Evolutionary conservation across 2,329 filamentous ascomycete genomes (phyloP).

Genomic region (Nemania bipapillata): DNA sequence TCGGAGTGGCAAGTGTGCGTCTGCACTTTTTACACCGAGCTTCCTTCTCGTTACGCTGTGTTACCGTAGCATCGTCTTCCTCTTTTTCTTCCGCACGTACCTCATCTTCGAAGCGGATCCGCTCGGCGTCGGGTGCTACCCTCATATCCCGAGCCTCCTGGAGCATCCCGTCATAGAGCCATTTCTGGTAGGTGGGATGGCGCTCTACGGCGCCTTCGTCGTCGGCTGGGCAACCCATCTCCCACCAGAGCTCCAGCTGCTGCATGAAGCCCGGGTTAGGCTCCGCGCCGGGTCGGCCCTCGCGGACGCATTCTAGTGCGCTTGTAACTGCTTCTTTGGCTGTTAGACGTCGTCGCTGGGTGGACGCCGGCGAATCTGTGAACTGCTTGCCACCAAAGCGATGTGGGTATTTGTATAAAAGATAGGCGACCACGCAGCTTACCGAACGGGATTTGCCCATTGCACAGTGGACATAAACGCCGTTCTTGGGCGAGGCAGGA

Average conservation of each 20-base stretch:
- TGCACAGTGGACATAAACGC: constrained; percentile 76
- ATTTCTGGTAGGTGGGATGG: constrained; percentile 82
- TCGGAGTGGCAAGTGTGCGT: constrained; percentile 65
- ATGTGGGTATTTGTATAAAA: constrained; percentile 74
- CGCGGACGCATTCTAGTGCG: constrained; percentile 75
- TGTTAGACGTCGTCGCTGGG: constrained; percentile 55
- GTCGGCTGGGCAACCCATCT: constrained; percentile 80
- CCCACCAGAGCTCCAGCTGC: constrained; percentile 86
- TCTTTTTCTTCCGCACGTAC: constrained; percentile 43
- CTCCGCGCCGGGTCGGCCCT: constrained; percentile 80
- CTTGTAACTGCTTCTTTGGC: constrained; percentile 62
- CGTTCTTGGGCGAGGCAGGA: constrained; percentile 44
- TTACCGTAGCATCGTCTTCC: constrained; percentile 59
- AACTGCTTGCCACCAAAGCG: constrained; percentile 58
- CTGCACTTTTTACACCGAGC: constrained; percentile 93
- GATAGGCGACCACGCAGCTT: constrained; percentile 82
- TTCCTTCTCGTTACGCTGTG: constrained; percentile 59
- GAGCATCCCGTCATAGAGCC: constrained; percentile 66
- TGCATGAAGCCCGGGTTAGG: constrained; percentile 92
- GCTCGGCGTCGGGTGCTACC: constrained; percentile 78
- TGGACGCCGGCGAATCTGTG: constrained; percentile 59
- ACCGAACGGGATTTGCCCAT: constrained; percentile 97
- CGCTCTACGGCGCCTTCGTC: constrained; percentile 66
- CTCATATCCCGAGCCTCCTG: constrained; percentile 73
- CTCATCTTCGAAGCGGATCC: constrained; percentile 85